phyloP scores from a whole-genome alignment of 2,329 filamentous ascomycete species.

The Thyridium curvatum region DNA sequence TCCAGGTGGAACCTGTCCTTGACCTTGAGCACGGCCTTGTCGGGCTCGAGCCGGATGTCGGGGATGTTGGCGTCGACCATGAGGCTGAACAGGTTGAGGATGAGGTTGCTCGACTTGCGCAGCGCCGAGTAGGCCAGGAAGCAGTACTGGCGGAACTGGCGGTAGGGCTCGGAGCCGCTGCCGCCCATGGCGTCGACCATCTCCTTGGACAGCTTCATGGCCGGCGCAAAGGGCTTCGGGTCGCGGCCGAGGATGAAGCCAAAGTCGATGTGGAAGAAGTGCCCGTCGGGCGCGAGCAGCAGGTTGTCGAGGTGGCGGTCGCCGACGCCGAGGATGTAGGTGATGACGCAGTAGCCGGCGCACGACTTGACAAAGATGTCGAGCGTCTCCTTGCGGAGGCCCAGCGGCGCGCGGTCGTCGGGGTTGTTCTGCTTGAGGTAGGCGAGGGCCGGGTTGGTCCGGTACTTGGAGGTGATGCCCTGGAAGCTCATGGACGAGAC shows the following conservation, averaged over 20 bases:
- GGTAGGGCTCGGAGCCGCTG: constrained; percentile 70
- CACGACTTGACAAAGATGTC: constrained; percentile 95
- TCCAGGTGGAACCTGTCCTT: constrained; percentile 92
- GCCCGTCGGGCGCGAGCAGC: constrained; percentile 78
- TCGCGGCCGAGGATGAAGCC: constrained; percentile 96
- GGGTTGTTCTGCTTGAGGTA: constrained; percentile 89
- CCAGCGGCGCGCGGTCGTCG: constrained; percentile 72
- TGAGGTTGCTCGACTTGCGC: constrained; percentile 82
- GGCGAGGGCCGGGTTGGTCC: constrained; percentile 64
- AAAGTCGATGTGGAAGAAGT: constrained; percentile 98
- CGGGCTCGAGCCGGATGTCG: constrained; percentile 85
- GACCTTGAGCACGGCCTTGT: constrained; percentile 92
- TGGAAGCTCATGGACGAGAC: constrained; percentile 81
- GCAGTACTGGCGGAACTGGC: constrained; percentile 89
- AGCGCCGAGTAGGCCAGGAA: constrained; percentile 91
- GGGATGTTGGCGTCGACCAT: constrained; percentile 98
- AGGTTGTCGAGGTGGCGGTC: constrained; percentile 96
- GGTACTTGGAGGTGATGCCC: constrained; percentile 77
- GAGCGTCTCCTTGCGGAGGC: constrained; percentile 85
- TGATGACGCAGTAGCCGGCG: constrained; percentile 97
- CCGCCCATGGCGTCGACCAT: constrained; percentile 99
- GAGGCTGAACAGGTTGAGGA: constrained; percentile 89
- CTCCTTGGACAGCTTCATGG: constrained; percentile 95
- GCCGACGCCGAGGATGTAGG: constrained; percentile 92
- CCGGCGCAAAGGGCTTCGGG: constrained; percentile 92